Evolutionary conservation across 192 early-diverging fungal genomes (phyloP).

Genomic region (Coemansia sp.): DNA sequence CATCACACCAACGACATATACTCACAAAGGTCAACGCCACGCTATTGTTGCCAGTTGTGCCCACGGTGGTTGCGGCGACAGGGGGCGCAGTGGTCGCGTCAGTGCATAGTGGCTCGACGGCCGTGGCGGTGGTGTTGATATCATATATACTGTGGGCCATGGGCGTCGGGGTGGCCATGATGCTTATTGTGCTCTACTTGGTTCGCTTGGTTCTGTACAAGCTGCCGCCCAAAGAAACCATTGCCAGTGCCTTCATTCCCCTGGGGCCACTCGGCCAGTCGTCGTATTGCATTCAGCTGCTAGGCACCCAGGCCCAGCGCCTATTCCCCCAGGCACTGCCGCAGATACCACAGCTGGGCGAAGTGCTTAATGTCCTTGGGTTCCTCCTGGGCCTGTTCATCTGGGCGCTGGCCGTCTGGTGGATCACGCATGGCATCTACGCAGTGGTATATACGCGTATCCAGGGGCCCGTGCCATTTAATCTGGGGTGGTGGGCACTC

Average conservation of each 20-base stretch:
- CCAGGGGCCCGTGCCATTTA: slow-evolving; percentile 38
- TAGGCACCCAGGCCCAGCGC: slow-evolving; percentile 35
- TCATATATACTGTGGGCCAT: slow-evolving; percentile 50
- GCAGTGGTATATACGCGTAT: slow-evolving; percentile 25
- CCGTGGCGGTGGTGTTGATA: slow-evolving; percentile 21
- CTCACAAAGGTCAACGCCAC: slow-evolving; percentile 44
- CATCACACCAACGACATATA: slow-evolving; percentile 38
- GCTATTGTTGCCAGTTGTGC: slow-evolving; percentile 49
- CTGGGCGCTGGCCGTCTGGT: slow-evolving; percentile 50
- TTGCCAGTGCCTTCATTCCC: slow-evolving; percentile 49
- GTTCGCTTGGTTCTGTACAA: slow-evolving; percentile 41
- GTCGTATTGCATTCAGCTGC: slow-evolving; percentile 46
- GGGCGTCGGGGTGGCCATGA: slow-evolving; percentile 40
- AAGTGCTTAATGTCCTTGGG: slow-evolving; percentile 23
- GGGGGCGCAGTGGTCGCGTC: slow-evolving; percentile 36
- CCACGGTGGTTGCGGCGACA: slow-evolving; percentile 46
- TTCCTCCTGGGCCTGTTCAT: slow-evolving; percentile 34
- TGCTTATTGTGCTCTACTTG: slow-evolving; percentile 47
- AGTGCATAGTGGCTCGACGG: slow-evolving; percentile 3
- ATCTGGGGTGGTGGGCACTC: slow-evolving; percentile 56
- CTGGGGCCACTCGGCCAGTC: slow-evolving; percentile 51
- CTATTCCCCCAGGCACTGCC: slow-evolving; percentile 22
- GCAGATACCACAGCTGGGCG: slow-evolving; percentile 22
- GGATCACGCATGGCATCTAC: slow-evolving; percentile 38
- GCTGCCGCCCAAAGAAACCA: slow-evolving; percentile 51